These are phyloP conservation scores for Fomitopsis pinicola DNA, from an alignment of 1,284 basidiomycete species.

Conservation along the genomic window DNA sequence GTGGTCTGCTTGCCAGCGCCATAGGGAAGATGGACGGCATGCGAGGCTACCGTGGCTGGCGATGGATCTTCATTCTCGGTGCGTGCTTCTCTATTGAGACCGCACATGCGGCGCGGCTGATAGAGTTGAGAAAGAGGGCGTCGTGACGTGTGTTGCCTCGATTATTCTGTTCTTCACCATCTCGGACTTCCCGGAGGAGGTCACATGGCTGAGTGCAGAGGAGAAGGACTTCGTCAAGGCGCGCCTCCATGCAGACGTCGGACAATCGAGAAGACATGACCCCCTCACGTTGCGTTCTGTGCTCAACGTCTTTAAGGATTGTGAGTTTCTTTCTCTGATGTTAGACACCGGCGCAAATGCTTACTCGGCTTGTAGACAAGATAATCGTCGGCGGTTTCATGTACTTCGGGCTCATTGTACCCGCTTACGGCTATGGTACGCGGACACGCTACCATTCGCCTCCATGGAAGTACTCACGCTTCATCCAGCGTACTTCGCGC, in stretches of 20 bases:
- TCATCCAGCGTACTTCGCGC: constrained; percentile 26
- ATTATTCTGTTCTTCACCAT: constrained; percentile 24
- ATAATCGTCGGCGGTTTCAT: constrained; percentile 28
- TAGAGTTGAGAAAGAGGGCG: constrained; percentile 24
- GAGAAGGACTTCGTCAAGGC: constrained; percentile 29
- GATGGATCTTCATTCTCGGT: constrained; percentile 42
- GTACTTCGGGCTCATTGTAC: constrained; percentile 30
- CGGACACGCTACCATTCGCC: neutral
- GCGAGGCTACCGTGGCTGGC: constrained; percentile 27
- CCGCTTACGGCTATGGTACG: constrained; percentile 27
- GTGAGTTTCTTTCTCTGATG: constrained; percentile 10
- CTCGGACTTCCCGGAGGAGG: constrained; percentile 29
- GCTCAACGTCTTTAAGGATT: constrained; percentile 22
- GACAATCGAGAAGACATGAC: constrained; percentile 20
- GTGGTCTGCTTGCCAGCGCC: constrained; percentile 30
- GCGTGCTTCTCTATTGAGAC: constrained; percentile 21
- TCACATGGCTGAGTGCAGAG: constrained; percentile 22
- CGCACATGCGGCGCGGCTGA: neutral
- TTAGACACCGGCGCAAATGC: neutral
- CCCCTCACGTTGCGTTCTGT: constrained; percentile 18
- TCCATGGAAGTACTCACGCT: neutral
- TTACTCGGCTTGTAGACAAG: constrained; percentile 18
- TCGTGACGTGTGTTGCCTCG: constrained; percentile 29
- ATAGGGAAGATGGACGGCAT: constrained; percentile 34
- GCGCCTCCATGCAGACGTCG: constrained; percentile 27